Evolutionary conservation across 768 basidiomycete genomes (phyloP).

Genomic region (Suillus tomentosus): DNA sequence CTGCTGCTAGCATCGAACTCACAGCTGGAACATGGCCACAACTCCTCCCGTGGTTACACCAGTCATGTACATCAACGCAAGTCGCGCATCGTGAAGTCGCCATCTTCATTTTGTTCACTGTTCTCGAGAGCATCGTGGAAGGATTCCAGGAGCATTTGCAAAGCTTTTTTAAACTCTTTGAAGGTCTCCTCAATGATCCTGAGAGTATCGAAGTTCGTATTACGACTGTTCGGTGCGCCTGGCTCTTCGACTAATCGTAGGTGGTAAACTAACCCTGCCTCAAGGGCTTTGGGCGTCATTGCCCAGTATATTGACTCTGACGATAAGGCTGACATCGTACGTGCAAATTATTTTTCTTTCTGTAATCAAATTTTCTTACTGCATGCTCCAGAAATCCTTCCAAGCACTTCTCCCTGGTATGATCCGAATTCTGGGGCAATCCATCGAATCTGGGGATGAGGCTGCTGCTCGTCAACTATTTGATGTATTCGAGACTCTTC

Average conservation of each 20-base stretch:
- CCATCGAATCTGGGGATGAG: slow-evolving; percentile 79
- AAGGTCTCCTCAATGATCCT: slow-evolving; percentile 70
- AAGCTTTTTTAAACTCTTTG: slow-evolving; percentile 80
- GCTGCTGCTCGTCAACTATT: slow-evolving; percentile 84
- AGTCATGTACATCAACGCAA: slow-evolving; percentile 67
- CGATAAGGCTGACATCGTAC: slow-evolving; percentile 84
- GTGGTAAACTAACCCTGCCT: slow-evolving; percentile 13
- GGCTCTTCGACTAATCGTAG: background rate
- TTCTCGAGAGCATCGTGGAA: slow-evolving; percentile 90
- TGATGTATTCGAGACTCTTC: slow-evolving; percentile 93
- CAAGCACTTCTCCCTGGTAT: slow-evolving; percentile 85
- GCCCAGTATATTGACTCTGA: slow-evolving; percentile 90
- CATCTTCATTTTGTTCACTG: slow-evolving; percentile 84
- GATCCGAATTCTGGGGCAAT: slow-evolving; percentile 85
- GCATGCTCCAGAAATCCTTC: slow-evolving; percentile 66
- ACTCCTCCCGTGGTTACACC: slow-evolving; percentile 85
- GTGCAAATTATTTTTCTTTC: slow-evolving; percentile 29
- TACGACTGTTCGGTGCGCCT: slow-evolving; percentile 74
- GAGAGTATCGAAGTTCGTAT: slow-evolving; percentile 90
- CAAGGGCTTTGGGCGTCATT: slow-evolving; percentile 84
- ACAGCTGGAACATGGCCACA: slow-evolving; percentile 78
- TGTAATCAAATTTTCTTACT: slow-evolving; percentile 11
- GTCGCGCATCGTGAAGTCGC: slow-evolving; percentile 89
- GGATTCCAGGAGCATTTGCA: slow-evolving; percentile 78
- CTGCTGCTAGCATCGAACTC: slow-evolving; percentile 89